Percentiles rank a stretch among this genome's conserved stretches.
Evolutionary conservation across 163 green algal species (phyloP).

Genomic region (Scenedesmus sp.): DNA sequence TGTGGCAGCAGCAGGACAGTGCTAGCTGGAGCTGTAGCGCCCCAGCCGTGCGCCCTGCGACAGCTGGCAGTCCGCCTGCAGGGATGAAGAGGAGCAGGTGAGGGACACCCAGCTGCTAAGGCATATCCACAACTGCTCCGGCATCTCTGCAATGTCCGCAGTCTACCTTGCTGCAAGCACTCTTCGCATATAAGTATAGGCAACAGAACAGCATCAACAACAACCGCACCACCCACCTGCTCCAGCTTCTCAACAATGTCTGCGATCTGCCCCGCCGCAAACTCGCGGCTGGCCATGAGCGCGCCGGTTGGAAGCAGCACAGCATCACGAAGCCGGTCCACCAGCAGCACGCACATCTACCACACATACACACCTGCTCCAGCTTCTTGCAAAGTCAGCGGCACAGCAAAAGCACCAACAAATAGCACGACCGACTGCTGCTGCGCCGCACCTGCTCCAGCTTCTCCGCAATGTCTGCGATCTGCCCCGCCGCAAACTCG

Average conservation of each 20-base stretch:
- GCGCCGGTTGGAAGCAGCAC: too few relatives aligned
- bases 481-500: constrained; percentile 74
- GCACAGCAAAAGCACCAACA: too few relatives aligned
- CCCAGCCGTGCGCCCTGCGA: too few relatives aligned
- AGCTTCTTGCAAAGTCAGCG: background rate
- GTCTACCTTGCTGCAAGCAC: background rate
- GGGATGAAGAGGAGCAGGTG: too few relatives aligned
- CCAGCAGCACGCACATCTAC: background rate
- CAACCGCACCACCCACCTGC: background rate
- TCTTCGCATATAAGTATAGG: too few relatives aligned
- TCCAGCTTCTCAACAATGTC: constrained; percentile 41
- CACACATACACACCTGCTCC: background rate
- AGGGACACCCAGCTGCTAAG: background rate
- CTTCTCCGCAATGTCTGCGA: constrained; percentile 91
- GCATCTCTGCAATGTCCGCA: constrained; percentile 16
- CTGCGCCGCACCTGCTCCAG: constrained; percentile 70
- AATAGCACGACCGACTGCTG: too few relatives aligned
- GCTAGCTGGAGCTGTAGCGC: too few relatives aligned
- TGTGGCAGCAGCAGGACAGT: too few relatives aligned
- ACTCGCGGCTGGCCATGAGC: background rate
- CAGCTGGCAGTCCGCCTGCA: too few relatives aligned
- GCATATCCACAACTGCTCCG: background rate
- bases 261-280: constrained; percentile 7
- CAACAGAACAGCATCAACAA: too few relatives aligned
- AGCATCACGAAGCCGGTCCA: too few relatives aligned